Evolutionary conservation across 805 yeast species (phyloP).

Genomic region (Saccharomycopsis microspora): DNA sequence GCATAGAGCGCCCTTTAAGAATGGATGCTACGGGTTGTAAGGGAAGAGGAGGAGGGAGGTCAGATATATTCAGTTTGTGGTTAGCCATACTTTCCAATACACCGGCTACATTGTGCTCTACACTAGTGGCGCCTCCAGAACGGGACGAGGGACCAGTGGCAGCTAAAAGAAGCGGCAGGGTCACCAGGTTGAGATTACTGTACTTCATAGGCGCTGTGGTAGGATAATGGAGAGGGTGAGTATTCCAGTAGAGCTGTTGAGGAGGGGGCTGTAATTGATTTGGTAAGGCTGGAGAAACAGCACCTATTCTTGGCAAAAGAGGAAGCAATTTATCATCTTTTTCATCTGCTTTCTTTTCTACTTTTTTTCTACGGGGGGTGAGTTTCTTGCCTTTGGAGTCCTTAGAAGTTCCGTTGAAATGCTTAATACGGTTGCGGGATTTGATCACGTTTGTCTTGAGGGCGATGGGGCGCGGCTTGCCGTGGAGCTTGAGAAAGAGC

Average conservation of each 20-base stretch:
- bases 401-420: constrained; percentile 18
- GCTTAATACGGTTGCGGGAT: constrained; percentile 77
- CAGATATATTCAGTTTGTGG: constrained; percentile 13
- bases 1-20: not conserved
- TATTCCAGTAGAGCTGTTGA: not conserved
- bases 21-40: not conserved
- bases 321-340: constrained; percentile 7
- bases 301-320: constrained; percentile 4
- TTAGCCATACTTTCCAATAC: constrained; percentile 29
- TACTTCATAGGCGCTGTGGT: constrained; percentile 60
- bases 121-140: constrained; percentile 6
- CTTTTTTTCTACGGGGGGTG: not conserved
- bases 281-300: not conserved
- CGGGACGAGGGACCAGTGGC: constrained; percentile 24
- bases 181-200: constrained; percentile 49
- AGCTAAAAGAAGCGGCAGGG: constrained; percentile 52
- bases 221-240: constrained; percentile 25
- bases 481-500: constrained; percentile 76
- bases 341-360: not conserved
- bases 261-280: not conserved
- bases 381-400: not conserved
- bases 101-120: constrained; percentile 26
- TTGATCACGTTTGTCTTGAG: constrained; percentile 88
- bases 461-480: constrained; percentile 85
- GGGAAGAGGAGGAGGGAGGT: constrained; percentile 1